Evolutionary conservation across 192 early-diverging fungal species (phyloP).

Genomic region (Entomortierella lignicola): DNA sequence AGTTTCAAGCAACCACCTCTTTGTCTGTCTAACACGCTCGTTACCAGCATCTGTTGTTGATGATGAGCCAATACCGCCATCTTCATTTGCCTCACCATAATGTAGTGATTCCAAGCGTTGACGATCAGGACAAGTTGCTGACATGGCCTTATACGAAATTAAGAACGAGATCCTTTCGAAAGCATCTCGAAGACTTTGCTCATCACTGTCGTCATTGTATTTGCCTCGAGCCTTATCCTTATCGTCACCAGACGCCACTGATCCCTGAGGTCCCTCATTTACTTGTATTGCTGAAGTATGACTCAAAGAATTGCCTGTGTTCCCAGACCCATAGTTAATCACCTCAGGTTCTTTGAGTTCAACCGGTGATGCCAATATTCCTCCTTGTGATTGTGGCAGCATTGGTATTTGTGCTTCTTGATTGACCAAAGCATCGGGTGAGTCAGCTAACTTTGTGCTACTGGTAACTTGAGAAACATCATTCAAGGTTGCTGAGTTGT

Average conservation of each 20-base stretch:
- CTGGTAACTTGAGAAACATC: too few relatives aligned
- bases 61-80: too few relatives aligned
- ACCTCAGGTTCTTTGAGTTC: conserved; percentile 3
- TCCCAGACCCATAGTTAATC: not conserved
- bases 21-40: conserved; percentile 1
- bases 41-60: not conserved
- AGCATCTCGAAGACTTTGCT: conserved; percentile 17
- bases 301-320: not conserved
- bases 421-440: too few relatives aligned
- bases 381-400: not conserved
- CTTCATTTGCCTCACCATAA: not conserved
- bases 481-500: not conserved
- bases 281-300: not conserved
- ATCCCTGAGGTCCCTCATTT: too few relatives aligned
- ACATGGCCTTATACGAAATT: conserved; percentile 31
- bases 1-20: conserved; percentile 40
- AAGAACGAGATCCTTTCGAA: conserved; percentile 31
- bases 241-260: too few relatives aligned
- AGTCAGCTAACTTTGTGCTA: too few relatives aligned
- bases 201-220: not conserved
- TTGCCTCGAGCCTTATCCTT: too few relatives aligned
- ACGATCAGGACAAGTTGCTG: not conserved
- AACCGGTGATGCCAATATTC: conserved; percentile 9
- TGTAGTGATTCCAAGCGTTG: not conserved
- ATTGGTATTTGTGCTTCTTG: not conserved